Evolutionary conservation across 257 asterid genomes (phyloP), one percentile per base, ranked within the genome.

Genomic region (Jasminum sambac): DNA sequence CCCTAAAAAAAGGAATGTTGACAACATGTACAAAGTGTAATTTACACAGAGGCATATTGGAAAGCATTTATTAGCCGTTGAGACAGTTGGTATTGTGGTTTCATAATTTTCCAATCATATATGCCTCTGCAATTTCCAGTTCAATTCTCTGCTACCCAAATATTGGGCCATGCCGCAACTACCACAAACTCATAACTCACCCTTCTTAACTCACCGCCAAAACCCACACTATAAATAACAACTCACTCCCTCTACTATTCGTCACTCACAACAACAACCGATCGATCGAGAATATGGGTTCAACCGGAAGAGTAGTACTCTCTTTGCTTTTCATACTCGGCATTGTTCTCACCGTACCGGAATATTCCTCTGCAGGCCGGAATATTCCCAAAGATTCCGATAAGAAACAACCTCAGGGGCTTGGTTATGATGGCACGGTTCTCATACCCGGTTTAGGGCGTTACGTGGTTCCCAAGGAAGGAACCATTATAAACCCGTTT

Each of bases 391-490:
- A 69, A 10, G 77, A 63, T 46, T n/a, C 79, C 36, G 70, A 81
- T 74, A 70, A 44, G 37, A 77, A 69, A 39, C 79, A 84, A 2
- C 91, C 87, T 0, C 64, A 88, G 48, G 70, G 74, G 73, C 69
- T 83, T n/a, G 63, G 44, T 11, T 69, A 67, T 44, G 96, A 91
- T 8, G 87, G 95, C 16, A 77, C 90, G 1, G 86, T 89, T 57
- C 79, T 85, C 4, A 60, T 89, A 64, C 96, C 95, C 0, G 96
- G 98, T 30, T 14, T 87, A 2, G 98, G 98, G 1, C 88, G 94
- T 0, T 84, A 48, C 46, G 67, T 82, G 70, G 11, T 86, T 71
- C 96, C 94, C 0, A 69, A 61, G 61, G 77, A 67, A 25, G 90
- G 90, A 1, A 5, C 78, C 13, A 46, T 69, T 11, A 25, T 63